Evolutionary conservation across 345 rosid species (phyloP).

Genomic region (Bruguiera sexangula): DNA sequence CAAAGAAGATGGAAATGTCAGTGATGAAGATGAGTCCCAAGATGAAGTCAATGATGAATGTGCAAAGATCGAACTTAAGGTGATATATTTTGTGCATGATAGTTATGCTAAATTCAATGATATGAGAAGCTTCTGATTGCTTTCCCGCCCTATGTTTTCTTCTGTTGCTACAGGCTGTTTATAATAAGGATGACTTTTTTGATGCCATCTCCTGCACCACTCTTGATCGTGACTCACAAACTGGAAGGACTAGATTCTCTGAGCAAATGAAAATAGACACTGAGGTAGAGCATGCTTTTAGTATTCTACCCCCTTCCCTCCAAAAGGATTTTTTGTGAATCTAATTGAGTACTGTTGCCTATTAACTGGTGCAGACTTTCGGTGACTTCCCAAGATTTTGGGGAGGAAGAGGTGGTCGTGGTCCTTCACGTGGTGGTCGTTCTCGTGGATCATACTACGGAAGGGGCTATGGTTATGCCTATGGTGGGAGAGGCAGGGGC

Average conservation of each 20-base stretch:
- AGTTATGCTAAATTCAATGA: neutral
- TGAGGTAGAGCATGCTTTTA: slow-evolving; percentile 40
- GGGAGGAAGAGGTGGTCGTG: slow-evolving; percentile 28
- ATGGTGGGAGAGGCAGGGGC: slow-evolving; percentile 22
- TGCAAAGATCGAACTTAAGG: slow-evolving; percentile 50
- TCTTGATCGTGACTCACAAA: slow-evolving; percentile 41
- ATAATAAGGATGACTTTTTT: slow-evolving; percentile 82
- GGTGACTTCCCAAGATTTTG: slow-evolving; percentile 27
- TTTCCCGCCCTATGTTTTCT: neutral
- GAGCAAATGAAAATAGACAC: slow-evolving; percentile 77
- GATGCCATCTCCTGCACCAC: slow-evolving; percentile 60
- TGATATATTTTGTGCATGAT: slow-evolving; percentile 7
- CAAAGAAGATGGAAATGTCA: slow-evolving; percentile 33
- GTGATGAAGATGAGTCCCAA: slow-evolving; percentile 54
- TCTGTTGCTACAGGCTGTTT: slow-evolving; percentile 48
- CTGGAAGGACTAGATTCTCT: slow-evolving; percentile 63
- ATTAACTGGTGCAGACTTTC: slow-evolving; percentile 22
- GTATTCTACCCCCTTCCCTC: neutral
- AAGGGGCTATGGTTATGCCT: slow-evolving; percentile 24
- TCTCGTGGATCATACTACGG: slow-evolving; percentile 23
- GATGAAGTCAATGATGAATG: slow-evolving; percentile 42
- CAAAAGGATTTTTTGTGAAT: neutral
- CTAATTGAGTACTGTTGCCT: neutral
- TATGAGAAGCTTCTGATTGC: neutral
- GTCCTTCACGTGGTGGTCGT: slow-evolving; percentile 26